A percentile compares a stretch with the other conserved stretches of the same genome.
These are phyloP conservation scores for Grammothele lineata DNA, from an alignment of 768 basidiomycete genomes.

Conservation along the genomic window DNA sequence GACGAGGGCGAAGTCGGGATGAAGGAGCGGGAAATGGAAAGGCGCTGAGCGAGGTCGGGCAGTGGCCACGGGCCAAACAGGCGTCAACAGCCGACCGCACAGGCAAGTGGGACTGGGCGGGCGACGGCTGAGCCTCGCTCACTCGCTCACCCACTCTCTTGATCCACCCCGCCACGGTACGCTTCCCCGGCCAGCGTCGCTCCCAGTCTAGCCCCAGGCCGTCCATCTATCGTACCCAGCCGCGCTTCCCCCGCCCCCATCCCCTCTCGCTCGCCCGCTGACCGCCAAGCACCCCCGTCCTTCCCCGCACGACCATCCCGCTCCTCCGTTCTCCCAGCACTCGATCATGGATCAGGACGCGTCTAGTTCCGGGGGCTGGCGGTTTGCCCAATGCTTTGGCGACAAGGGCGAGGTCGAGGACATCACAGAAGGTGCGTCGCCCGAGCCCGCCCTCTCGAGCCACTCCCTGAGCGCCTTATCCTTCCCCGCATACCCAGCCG, in stretches of 20 bases:
- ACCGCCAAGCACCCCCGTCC: conserved; percentile 13
- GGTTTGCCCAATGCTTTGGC: conserved; percentile 99
- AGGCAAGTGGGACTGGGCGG: conserved; percentile 10
- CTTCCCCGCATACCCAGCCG: conserved; percentile 55
- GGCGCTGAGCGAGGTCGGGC: conserved; percentile 7
- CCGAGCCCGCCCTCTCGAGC: conserved; percentile 7
- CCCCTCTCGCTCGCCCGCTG: conserved; percentile 9
- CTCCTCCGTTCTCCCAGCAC: conserved; percentile 13
- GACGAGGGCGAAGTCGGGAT: conserved; percentile 20
- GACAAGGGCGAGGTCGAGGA: conserved; percentile 99
- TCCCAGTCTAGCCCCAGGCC: not conserved
- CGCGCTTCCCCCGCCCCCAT: conserved; percentile 2
- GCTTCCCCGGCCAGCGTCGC: not conserved
- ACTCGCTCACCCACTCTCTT: conserved; percentile 4
- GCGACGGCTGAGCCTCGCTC: conserved; percentile 10
- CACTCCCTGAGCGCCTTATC: conserved; percentile 16
- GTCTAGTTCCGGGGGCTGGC: conserved; percentile 85
- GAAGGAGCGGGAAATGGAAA: conserved; percentile 1
- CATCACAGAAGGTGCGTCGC: conserved; percentile 87
- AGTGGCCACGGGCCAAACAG: conserved; percentile 23
- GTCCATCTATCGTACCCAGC: not conserved
- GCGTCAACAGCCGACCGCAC: conserved; percentile 16
- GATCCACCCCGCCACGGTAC: not conserved
- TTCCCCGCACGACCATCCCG: conserved; percentile 20
- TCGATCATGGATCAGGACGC: conserved; percentile 79